phyloP scores from a whole-genome alignment of 495 filamentous ascomycete species.

The Usnea hakonensis region DNA sequence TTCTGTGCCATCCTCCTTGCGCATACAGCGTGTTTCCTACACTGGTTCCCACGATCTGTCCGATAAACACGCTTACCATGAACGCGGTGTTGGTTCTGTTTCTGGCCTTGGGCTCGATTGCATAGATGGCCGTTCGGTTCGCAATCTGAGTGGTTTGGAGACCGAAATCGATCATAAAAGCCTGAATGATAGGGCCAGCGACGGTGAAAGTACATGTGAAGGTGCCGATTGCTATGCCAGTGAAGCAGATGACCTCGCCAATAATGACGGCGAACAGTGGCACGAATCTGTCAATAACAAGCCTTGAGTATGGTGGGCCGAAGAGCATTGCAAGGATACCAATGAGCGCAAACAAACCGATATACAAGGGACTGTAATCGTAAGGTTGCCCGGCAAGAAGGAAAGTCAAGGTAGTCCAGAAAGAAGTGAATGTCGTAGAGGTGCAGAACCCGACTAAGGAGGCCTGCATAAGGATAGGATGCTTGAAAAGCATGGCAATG shows the following conservation, averaged over 20 bases:
- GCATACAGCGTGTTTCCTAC: slow-evolving; percentile 67
- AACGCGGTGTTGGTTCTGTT: slow-evolving; percentile 79
- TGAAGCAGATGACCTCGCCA: slow-evolving; percentile 48
- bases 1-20: slow-evolving; percentile 59
- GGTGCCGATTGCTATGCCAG: slow-evolving; percentile 61
- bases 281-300: slow-evolving; percentile 60
- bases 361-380: slow-evolving; percentile 53
- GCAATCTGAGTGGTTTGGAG: slow-evolving; percentile 69
- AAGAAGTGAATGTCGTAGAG: slow-evolving; percentile 53
- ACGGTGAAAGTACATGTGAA: slow-evolving; percentile 58
- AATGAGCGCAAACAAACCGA: slow-evolving; percentile 73
- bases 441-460: slow-evolving; percentile 51
- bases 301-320: slow-evolving; percentile 59
- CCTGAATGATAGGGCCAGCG: slow-evolving; percentile 68
- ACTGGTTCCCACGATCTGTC: slow-evolving; percentile 68
- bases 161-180: slow-evolving; percentile 64
- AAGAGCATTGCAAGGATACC: slow-evolving; percentile 61
- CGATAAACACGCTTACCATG: slow-evolving; percentile 67
- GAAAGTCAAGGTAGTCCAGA: slow-evolving; percentile 83
- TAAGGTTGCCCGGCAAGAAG: slow-evolving; percentile 63
- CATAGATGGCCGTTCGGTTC: slow-evolving; percentile 64
- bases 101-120: slow-evolving; percentile 59
- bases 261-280: slow-evolving; percentile 61
- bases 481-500: slow-evolving; percentile 47
- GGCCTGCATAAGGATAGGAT: slow-evolving; percentile 63